Evolutionary conservation across 1,284 basidiomycete species (phyloP).

Genomic region (Ceratobasidium sp.): DNA sequence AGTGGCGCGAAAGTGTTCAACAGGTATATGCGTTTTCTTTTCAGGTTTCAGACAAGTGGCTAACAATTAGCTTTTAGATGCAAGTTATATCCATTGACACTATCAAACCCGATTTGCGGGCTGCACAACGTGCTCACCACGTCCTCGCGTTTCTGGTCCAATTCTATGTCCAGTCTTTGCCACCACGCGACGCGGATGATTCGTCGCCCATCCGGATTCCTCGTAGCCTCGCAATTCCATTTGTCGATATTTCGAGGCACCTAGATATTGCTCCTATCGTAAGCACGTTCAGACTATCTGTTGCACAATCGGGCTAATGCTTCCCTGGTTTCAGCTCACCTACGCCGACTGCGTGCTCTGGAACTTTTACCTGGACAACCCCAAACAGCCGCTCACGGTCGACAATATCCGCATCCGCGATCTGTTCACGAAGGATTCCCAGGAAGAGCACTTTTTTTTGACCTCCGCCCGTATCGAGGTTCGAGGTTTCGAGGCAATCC

Average conservation of each 20-base stretch:
- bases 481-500: conserved; percentile 61
- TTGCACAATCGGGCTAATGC: neutral
- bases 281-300: neutral
- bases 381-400: conserved; percentile 51
- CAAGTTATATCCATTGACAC: conserved; percentile 51
- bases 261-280: conserved; percentile 63
- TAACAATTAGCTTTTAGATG: conserved; percentile 49
- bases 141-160: conserved; percentile 65
- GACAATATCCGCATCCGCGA: conserved; percentile 54
- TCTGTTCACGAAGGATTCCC: conserved; percentile 60
- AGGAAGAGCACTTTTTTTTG: conserved; percentile 64
- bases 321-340: conserved; percentile 53
- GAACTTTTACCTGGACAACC: conserved; percentile 58
- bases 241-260: conserved; percentile 57
- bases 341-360: conserved; percentile 69
- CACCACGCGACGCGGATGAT: conserved; percentile 46
- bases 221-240: conserved; percentile 59
- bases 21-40: conserved; percentile 50
- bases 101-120: conserved; percentile 51
- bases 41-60: neutral
- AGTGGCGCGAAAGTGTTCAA: conserved; percentile 17
- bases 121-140: conserved; percentile 61
- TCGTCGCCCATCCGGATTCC: conserved; percentile 53
- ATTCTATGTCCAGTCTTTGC: conserved; percentile 63
- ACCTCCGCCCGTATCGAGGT: conserved; percentile 65